Conservation (phyloP, 768 basidiomycete species). For the Leccinum arenicola region DNA sequence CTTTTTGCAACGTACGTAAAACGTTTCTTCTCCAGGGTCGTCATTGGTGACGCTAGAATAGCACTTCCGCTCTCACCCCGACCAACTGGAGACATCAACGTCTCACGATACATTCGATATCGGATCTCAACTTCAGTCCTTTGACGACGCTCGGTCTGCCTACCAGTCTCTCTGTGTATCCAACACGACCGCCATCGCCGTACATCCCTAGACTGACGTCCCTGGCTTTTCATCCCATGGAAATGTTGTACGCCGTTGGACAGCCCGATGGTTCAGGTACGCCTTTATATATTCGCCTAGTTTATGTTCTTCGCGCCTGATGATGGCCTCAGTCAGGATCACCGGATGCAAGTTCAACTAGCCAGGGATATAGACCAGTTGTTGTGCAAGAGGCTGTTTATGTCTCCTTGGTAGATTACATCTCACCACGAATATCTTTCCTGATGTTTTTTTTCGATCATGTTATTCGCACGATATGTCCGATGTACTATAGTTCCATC, state of each 20-base stretch:
- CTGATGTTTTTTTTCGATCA: conserved; percentile 1
- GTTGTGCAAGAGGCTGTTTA: background rate
- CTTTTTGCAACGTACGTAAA: conserved; percentile 80
- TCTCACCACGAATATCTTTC: conserved; percentile 15
- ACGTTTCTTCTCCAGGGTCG: background rate
- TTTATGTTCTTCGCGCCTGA: conserved; percentile 5
- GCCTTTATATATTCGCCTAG: conserved; percentile 11
- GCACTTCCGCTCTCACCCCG: conserved; percentile 58
- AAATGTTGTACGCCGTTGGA: conserved; percentile 80
- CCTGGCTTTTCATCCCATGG: conserved; percentile 78
- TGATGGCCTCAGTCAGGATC: conserved; percentile 43
- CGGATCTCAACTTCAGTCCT: conserved; percentile 25
- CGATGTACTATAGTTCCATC: background rate
- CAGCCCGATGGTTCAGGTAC: conserved; percentile 64
- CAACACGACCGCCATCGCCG: conserved; percentile 55
- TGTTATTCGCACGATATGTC: conserved; percentile 13
- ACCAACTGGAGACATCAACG: conserved; percentile 67
- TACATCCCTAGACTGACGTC: conserved; percentile 63
- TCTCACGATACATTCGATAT: conserved; percentile 57
- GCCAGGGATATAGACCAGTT: background rate
- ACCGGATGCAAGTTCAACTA: conserved; percentile 53
- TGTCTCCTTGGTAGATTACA: conserved; percentile 5
- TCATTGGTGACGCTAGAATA: conserved; percentile 23
- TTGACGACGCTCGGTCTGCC: conserved; percentile 46
- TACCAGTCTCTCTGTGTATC: conserved; percentile 54